Evolutionary conservation across 179 eudicot genomes (phyloP), one percentile per base, ranked within the genome.

Genomic region (Heliamphora pulchella): DNA sequence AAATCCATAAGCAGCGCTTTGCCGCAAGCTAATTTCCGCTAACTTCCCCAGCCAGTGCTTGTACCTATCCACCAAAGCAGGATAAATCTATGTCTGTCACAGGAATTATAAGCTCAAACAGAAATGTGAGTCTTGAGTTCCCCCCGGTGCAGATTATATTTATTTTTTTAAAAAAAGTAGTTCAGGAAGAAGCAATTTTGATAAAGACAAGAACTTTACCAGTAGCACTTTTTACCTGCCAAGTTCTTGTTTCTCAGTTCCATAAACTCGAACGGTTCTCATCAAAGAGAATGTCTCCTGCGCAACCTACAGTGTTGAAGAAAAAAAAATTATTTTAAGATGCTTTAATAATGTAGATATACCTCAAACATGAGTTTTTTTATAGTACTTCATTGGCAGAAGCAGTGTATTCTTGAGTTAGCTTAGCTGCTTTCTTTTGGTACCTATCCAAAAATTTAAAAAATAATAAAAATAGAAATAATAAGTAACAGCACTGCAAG

Each of bases 201-300:
- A 63, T 2, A n/a, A 62, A 63, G 67, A 20, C 5, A 8, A 59
- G 18, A 59, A 59, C 1, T 59, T 13, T 15, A 59, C 54, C 54
- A 51, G 8, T 51, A 59, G 67, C 5, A 10, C 63, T 20, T 63
- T 63, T 41, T 84, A 96, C 99, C 99, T 96, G 85, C 85, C 84
- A 78, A 88, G 80, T 92, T 96, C 99, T 82, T 83, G 90, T 64
- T 87, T 81, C 89, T 96, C 97, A 39, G 99, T 91, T 87, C 98
- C 99, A 87, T 96, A 96, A 75, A 96, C 99, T 82, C 99, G 90
- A 79, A 96, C 96, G 69, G 99, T 96, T 83, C 98, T 90, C 89
- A 96, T 90, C 88, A 96, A 80, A 82, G 99, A 96, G 62, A 92
- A 79, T 79, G 99, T 94, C 87, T 96, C 99, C 86, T 96, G 98